Base-by-base conservation (phyloP, 768 basidiomycete species). In the Phaffia australis region DNA sequence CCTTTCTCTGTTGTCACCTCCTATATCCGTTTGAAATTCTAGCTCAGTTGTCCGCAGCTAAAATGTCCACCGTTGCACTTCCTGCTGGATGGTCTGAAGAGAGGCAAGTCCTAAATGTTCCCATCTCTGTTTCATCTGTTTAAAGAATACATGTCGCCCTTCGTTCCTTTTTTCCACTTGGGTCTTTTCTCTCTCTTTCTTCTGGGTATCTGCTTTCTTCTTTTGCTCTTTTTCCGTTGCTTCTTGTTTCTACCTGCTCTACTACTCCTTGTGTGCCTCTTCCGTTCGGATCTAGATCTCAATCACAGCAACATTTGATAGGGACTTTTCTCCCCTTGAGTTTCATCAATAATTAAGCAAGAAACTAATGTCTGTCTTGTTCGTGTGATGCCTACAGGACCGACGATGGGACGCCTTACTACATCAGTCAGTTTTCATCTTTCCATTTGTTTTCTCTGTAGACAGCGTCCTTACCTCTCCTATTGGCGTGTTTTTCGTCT, bases 351-450 rank as follows among this genome's bases (percentile, higher is more conserved):
- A 42, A 42, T 42, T 11, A 5, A 42, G 11, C 35, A 42, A 42
- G 35, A 42, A 42, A 42, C 35, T 42, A 11, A 42, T 11, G 35
- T 4, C 35, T 42, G 35, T 42, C 35, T 42, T 42, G 35, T 54
- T 54, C 29, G n/a, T 54, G n/a, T 29, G 52, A 42, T 42, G 16
- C 25, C 8, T 14, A 9, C 61, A 68, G 66, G n/a, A 62, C 62
- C 50, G 60, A 68, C 42, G 60, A 55, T 52, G 66, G 66, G 23
- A 68, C 61, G 7, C 61, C 66, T 32, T 68, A 63, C 56, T 68
- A 63, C 54, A 63, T 68, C 61, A 68, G 66, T 68, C 21, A 68
- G 66, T 63, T n/a, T 32, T 16, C 0, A 23, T 30, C 18, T 32
- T 21, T 30, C 27, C 19, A 47, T 62, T 47, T 23, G 6, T 5